These are phyloP conservation scores for Gypsophila paniculata DNA, from an alignment of 179 eudicot species.

Conservation along the genomic window DNA sequence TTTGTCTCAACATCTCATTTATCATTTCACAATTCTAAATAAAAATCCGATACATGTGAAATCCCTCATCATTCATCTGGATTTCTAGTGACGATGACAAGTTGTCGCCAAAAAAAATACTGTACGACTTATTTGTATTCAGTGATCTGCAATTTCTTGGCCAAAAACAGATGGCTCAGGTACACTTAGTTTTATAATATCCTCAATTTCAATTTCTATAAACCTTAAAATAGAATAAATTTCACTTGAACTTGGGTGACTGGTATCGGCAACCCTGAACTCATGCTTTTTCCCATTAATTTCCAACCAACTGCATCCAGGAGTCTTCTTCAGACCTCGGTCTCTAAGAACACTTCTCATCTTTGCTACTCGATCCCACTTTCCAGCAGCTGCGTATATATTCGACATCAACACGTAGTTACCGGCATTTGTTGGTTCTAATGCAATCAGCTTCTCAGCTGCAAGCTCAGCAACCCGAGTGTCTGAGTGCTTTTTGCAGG, in stretches of 20 bases:
- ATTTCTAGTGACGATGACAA: background rate
- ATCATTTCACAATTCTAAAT: background rate
- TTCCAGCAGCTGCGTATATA: slow-evolving; percentile 41
- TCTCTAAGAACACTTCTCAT: slow-evolving; percentile 37
- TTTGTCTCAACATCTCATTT: background rate
- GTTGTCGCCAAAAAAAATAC: background rate
- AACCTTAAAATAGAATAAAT: slow-evolving; percentile 31
- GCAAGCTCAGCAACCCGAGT: slow-evolving; percentile 35
- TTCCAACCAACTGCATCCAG: slow-evolving; percentile 43
- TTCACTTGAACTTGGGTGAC: slow-evolving; percentile 33
- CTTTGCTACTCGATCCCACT: slow-evolving; percentile 41
- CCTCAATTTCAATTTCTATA: slow-evolving; percentile 31
- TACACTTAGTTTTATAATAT: slow-evolving; percentile 14
- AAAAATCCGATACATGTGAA: background rate
- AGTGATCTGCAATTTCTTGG: slow-evolving; percentile 11
- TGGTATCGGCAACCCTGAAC: slow-evolving; percentile 41
- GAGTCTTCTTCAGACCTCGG: slow-evolving; percentile 39
- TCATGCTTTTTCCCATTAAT: slow-evolving; percentile 34
- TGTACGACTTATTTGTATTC: background rate
- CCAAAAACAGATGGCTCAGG: background rate
- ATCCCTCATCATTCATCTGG: background rate
- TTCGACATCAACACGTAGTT: slow-evolving; percentile 36
- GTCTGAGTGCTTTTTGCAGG: slow-evolving; percentile 35
- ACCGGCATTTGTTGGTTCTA: slow-evolving; percentile 42
- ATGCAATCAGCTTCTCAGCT: slow-evolving; percentile 33